These are phyloP conservation scores for Pouteria campechiana DNA, from an alignment of 179 eudicot species.

Conservation along the genomic window DNA sequence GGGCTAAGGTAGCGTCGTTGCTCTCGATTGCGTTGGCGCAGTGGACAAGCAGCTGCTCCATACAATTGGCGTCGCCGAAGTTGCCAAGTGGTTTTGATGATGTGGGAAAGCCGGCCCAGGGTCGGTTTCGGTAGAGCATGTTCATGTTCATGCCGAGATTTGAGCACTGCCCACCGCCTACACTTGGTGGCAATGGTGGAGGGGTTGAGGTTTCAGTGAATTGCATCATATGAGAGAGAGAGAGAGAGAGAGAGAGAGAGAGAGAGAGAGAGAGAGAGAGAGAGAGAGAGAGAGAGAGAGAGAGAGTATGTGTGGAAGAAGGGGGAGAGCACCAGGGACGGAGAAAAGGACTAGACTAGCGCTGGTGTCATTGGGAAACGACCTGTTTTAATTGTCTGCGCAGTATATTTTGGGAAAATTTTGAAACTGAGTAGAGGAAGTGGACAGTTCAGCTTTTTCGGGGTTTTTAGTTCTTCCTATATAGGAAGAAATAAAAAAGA, in stretches of 20 bases:
- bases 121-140: conserved; percentile 19
- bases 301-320: background rate
- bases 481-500: no score
- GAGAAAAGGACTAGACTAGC: conserved; percentile 48
- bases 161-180: no score
- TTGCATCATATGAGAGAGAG: conserved; percentile 49
- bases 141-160: conserved; percentile 12
- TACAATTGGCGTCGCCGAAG: conserved; percentile 51
- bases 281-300: conserved; percentile 3
- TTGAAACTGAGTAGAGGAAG: conserved; percentile 27
- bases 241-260: background rate
- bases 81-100: conserved; percentile 7
- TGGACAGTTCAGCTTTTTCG: conserved; percentile 43
- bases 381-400: conserved; percentile 8
- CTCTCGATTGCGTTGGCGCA: conserved; percentile 78
- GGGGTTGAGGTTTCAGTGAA: conserved; percentile 38
- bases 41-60: conserved; percentile 77
- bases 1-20: conserved; percentile 72
- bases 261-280: background rate
- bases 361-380: conserved; percentile 31
- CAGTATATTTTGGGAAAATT: conserved; percentile 1
- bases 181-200: conserved; percentile 20
- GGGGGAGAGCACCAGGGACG: background rate
- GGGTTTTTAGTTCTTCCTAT: background rate
- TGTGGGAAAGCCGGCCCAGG: conserved; percentile 46